Evolutionary conservation across 2,329 filamentous ascomycete genomes (phyloP).

Genomic region (Exophiala alcalophila): DNA sequence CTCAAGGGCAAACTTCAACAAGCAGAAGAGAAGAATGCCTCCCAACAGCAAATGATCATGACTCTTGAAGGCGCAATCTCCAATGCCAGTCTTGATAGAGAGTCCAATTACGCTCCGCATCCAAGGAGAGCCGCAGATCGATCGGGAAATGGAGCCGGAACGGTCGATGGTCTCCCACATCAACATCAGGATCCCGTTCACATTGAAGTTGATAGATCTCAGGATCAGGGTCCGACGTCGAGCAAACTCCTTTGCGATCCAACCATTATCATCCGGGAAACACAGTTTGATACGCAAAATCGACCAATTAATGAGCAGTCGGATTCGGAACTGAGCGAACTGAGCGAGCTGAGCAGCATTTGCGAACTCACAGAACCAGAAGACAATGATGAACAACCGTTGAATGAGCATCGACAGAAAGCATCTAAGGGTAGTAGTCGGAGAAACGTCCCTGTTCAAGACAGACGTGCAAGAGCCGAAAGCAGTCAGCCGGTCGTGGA

Average conservation of each 20-base stretch:
- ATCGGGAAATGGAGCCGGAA: slow-evolving; percentile 5
- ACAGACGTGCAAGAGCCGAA: no score
- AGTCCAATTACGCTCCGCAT: neutral
- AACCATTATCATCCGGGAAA: slow-evolving; percentile 13
- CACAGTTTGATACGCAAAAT: slow-evolving; percentile 16
- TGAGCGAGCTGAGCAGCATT: neutral
- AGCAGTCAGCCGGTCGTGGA: neutral
- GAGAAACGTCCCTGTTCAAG: no score
- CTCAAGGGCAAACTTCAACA: slow-evolving; percentile 7
- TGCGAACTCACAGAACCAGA: no score
- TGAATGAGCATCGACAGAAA: no score
- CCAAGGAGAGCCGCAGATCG: slow-evolving; percentile 12
- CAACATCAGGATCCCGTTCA: no score
- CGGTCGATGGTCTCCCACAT: no score
- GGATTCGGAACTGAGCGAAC: slow-evolving; percentile 8
- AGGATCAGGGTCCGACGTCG: no score
- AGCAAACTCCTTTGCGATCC: no score
- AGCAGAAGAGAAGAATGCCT: slow-evolving; percentile 1
- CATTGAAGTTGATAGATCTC: no score
- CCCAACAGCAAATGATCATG: slow-evolving; percentile 11
- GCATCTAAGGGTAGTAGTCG: neutral
- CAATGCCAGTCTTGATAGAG: slow-evolving; percentile 10
- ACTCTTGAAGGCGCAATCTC: slow-evolving; percentile 12
- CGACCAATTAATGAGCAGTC: slow-evolving; percentile 6
- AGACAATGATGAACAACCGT: no score